These are phyloP conservation scores for Candida maris DNA, from an alignment of 805 yeast genomes.

Conservation along the genomic window DNA sequence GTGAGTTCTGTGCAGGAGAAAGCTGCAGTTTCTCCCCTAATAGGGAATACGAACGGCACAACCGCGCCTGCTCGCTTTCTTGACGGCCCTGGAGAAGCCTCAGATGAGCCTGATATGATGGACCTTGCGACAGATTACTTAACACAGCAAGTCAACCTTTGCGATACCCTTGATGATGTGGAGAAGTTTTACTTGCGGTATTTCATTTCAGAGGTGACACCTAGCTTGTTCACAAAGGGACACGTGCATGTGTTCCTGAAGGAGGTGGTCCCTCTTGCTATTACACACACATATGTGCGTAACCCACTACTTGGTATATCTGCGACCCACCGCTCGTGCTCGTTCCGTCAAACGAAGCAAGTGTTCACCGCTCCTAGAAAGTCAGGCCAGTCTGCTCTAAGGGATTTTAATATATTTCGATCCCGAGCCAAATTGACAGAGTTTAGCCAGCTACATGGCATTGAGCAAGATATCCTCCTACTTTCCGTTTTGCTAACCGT, in stretches of 20 bases:
- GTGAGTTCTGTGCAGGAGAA: background rate
- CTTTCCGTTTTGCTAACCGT: constrained; percentile 22
- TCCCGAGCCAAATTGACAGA: constrained; percentile 15
- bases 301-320: constrained; percentile 28
- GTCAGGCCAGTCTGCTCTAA: constrained; percentile 6
- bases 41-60: background rate
- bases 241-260: constrained; percentile 24
- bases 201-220: constrained; percentile 26
- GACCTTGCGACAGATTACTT: background rate
- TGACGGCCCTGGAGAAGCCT: background rate
- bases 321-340: constrained; percentile 24
- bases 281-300: constrained; percentile 17
- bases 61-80: background rate
- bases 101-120: background rate
- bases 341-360: background rate
- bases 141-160: constrained; percentile 4
- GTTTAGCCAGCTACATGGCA: constrained; percentile 3
- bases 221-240: constrained; percentile 24
- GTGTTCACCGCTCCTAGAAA: constrained; percentile 2
- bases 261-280: constrained; percentile 24
- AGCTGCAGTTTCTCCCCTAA: background rate
- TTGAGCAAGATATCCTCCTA: constrained; percentile 17
- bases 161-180: constrained; percentile 8
- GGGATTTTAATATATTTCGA: constrained; percentile 15
- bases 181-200: constrained; percentile 24